Percentiles rank a stretch among this genome's conserved stretches.
phyloP scores from a whole-genome alignment of 345 rosid genomes.

The Theobroma cacao region DNA sequence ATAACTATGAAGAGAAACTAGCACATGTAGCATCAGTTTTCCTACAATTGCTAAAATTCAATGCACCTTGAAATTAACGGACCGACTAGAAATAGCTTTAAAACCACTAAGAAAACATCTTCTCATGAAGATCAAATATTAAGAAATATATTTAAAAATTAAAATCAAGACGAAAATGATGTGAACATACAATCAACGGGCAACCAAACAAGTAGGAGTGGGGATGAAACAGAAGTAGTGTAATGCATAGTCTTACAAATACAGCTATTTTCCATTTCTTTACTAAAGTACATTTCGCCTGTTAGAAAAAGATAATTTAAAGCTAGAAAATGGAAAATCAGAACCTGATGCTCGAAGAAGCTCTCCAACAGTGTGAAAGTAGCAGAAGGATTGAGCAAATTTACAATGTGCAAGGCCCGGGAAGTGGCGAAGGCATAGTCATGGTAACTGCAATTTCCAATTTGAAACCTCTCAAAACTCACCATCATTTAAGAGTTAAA shows the following conservation, averaged over 20 bases:
- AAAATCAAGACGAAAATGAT: neutral
- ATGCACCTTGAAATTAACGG: neutral
- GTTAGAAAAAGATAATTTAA: neutral
- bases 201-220: neutral
- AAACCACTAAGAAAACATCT: neutral
- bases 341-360: constrained; percentile 78
- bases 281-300: neutral
- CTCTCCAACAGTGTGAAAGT: constrained; percentile 64
- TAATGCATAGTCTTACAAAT: neutral
- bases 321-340: constrained; percentile 4
- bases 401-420: constrained; percentile 75
- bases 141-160: neutral
- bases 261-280: neutral
- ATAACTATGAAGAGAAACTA: neutral
- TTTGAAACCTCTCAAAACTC: neutral
- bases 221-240: neutral
- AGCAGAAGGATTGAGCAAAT: constrained; percentile 43
- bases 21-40: neutral
- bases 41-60: neutral
- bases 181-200: neutral
- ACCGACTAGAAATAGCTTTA: neutral
- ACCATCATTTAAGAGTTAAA: neutral
- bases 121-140: neutral
- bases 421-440: constrained; percentile 79
- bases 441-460: constrained; percentile 60